Evolutionary conservation across 2,329 filamentous ascomycete genomes (phyloP).

Genomic region (Conoideocrella luteorostrata): DNA sequence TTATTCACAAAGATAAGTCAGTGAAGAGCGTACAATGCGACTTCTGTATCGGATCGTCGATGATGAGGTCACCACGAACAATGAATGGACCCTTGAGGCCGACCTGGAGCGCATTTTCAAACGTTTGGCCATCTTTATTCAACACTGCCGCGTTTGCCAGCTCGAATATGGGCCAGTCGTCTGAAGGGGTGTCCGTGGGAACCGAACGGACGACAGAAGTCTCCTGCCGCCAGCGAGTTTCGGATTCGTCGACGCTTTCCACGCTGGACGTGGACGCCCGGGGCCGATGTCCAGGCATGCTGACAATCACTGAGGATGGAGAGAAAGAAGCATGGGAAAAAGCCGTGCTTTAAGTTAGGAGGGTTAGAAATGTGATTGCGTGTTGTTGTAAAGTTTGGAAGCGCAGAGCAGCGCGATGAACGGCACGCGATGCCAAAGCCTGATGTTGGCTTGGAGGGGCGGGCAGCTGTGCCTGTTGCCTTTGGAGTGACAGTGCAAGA

Average conservation of each 20-base stretch:
- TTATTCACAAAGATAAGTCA: slow-evolving; percentile 23
- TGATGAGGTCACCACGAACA: slow-evolving; percentile 52
- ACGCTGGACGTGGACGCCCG: slow-evolving; percentile 39
- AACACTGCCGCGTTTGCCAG: slow-evolving; percentile 56
- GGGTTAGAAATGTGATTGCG: no score
- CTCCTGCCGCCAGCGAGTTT: slow-evolving; percentile 29
- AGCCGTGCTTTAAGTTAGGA: no score
- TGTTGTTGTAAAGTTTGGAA: no score
- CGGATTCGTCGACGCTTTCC: slow-evolving; percentile 32
- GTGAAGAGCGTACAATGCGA: slow-evolving; percentile 27
- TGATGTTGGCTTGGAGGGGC: no score
- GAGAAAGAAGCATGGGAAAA: not conserved
- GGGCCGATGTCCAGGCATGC: slow-evolving; percentile 34
- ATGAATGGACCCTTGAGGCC: slow-evolving; percentile 54
- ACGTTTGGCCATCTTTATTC: slow-evolving; percentile 42
- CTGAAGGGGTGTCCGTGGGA: slow-evolving; percentile 23
- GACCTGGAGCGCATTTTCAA: slow-evolving; percentile 56
- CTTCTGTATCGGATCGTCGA: slow-evolving; percentile 36
- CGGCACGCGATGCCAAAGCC: no score
- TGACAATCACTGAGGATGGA: slow-evolving; percentile 2
- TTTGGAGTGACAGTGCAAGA: no score
- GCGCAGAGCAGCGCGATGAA: not conserved
- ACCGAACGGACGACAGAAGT: slow-evolving; percentile 25
- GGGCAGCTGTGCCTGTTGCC: no score
- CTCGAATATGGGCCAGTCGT: slow-evolving; percentile 56